phyloP scores from a whole-genome alignment of 2,329 filamentous ascomycete species.

The Aspergillus floridensis region DNA sequence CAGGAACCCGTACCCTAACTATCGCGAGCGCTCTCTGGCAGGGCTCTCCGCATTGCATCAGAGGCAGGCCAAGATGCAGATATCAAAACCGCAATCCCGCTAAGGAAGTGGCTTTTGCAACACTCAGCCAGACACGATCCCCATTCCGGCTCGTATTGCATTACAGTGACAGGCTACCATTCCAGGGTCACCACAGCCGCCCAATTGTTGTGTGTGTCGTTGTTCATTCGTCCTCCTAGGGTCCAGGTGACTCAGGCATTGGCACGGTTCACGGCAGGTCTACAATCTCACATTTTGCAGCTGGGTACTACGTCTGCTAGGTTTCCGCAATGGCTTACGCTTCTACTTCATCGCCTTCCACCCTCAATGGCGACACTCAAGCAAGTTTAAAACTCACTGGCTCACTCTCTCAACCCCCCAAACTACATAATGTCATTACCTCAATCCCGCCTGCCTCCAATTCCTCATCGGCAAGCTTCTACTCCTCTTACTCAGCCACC shows the following conservation, averaged over 20 bases:
- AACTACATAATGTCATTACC: conserved; percentile 37
- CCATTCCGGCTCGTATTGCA: conserved; percentile 33
- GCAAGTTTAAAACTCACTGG: conserved; percentile 37
- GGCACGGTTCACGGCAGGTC: conserved; percentile 31
- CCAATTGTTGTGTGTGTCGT: conserved; percentile 25
- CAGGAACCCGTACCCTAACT: conserved; percentile 24
- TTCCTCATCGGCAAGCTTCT: conserved; percentile 29
- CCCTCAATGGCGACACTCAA: conserved; percentile 38
- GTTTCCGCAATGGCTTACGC: conserved; percentile 39
- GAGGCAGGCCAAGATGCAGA: conserved; percentile 45
- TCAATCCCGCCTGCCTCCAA: conserved; percentile 27
- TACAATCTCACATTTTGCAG: conserved; percentile 28
- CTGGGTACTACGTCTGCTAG: conserved; percentile 31
- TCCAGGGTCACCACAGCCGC: conserved; percentile 28
- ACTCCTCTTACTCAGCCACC: conserved; percentile 29
- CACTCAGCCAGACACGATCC: conserved; percentile 30
- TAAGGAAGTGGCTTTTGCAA: conserved; percentile 41
- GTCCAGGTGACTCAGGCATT: conserved; percentile 42
- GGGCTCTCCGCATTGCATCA: conserved; percentile 41
- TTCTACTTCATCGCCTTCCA: conserved; percentile 34
- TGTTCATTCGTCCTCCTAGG: conserved; percentile 34
- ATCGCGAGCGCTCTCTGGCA: conserved; percentile 40
- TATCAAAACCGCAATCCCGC: conserved; percentile 41
- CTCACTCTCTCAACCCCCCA: conserved; percentile 30
- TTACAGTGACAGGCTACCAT: conserved; percentile 24